Evolutionary conservation across 2,329 filamentous ascomycete genomes (phyloP), one percentile per base, ranked within the genome.

Genomic region (Alternaria sp.): DNA sequence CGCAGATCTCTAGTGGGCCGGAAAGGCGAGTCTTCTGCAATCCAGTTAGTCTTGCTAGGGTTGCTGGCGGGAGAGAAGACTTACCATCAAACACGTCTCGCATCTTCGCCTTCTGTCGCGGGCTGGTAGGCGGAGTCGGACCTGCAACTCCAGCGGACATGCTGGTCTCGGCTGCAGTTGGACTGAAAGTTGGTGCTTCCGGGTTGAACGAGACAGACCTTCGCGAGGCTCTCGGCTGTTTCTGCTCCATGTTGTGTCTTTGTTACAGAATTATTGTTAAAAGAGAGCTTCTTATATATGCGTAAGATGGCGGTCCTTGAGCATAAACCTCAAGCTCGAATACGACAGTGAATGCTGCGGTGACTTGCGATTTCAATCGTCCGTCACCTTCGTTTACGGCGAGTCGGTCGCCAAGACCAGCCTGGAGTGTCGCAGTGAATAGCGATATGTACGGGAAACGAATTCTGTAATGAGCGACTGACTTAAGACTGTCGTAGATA

Each of bases 101-200:
- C 15, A 46, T 12, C 3, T 23, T 46, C 15, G 32, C 2, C 7
- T 17, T 51, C 19, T 56, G 55, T 28, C 8, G 51, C 25, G 59
- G 47, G 12, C 51, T 58, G 8, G 23, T 23, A 19, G 30, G 40
- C 21, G 45, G 59, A 51, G 46, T 47, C 17, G 44, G 17, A 13
- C 28, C 52, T 44, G 17, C 17, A 57, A 19, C 2, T 13, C 45
- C 25, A 11, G 43, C 28, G n/a, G 43, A 21, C 17, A 28, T 44
- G 44, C 49, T 57, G 36, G 58, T n/a, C 15, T 49, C 52, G 26
- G 46, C 44, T 23, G 23, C 30, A 2, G 47, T 55, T 32, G 66
- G 66, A 30, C 55, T 65, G 28, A 69, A 69, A 4, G 66, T 46
- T 5, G 57, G 43, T 26, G 66, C 67, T 51, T 70, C 58, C 4